Evolutionary conservation across 176 grass and related monocot species (phyloP), one percentile per base, ranked within the genome.

Genomic region (Oryza meridionalis): DNA sequence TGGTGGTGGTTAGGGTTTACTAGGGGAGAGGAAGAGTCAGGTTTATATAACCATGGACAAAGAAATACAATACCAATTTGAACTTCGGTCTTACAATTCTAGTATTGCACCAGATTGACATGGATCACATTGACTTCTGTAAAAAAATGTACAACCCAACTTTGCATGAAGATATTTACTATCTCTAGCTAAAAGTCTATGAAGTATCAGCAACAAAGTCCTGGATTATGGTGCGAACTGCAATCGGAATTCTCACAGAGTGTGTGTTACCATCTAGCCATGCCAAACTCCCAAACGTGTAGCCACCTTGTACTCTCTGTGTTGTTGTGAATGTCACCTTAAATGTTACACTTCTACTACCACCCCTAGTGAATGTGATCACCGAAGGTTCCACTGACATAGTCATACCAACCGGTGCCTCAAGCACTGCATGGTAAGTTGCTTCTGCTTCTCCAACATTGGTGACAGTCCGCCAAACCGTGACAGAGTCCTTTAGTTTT

Each of bases 161-260:
- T 17, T 53, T 53, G 3, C 50, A 53, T 1, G 12, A 21, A 7
- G 5, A 17, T 58, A 6, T 58, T 58, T 58, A 58, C 6, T 51
- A 16, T 51, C 0, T 16, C 14, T 3, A 16, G 29, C 29, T 19
- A 58, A 58, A 17, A 40, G 5, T 3, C 59, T 69, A 87, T 0
- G 70, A 75, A 5, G 58, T 65, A 81, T 92, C 84, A 0, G 87
- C 37, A 1, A 81, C 76, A 7, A 74, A 84, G n/a, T 92, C 84
- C 4, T 81, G 14, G 25, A 87, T 84, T 7, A 92, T 67, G 1
- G 82, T 77, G 1, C 81, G 66, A 10, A 81, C 66, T 0, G 59
- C 81, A 0, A 89, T 10, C 0, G 80, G 90, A 16, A 92, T 89
- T 11, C 86, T 86, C 13, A 89, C 79, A 0, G 25, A 68, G 43